These are phyloP conservation scores for Galerina sulciceps DNA, from an alignment of 768 basidiomycete species.

Conservation along the genomic window DNA sequence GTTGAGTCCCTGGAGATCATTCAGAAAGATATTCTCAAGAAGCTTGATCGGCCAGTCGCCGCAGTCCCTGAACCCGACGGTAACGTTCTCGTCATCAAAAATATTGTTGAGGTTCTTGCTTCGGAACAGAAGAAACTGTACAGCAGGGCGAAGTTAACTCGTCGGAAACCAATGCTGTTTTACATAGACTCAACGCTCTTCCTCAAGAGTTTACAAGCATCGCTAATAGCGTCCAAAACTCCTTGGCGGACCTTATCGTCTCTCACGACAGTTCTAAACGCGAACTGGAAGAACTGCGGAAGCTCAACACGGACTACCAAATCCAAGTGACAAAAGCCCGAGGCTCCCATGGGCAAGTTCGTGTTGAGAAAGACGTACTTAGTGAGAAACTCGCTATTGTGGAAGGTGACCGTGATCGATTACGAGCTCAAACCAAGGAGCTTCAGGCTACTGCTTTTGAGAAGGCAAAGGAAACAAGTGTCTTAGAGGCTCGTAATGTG, in stretches of 20 bases:
- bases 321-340: conserved; percentile 78
- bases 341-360: conserved; percentile 74
- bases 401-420: conserved; percentile 69
- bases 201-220: conserved; percentile 63
- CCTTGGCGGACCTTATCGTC: conserved; percentile 63
- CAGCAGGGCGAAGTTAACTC: conserved; percentile 53
- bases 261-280: conserved; percentile 60
- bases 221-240: conserved; percentile 58
- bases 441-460: conserved; percentile 45
- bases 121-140: conserved; percentile 50
- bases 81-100: conserved; percentile 49
- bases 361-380: conserved; percentile 81
- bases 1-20: conserved; percentile 45
- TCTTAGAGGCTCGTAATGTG: conserved; percentile 53
- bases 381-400: conserved; percentile 60
- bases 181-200: conserved; percentile 57
- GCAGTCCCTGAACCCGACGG: conserved; percentile 31
- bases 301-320: conserved; percentile 70
- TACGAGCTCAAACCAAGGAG: conserved; percentile 61
- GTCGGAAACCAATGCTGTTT: conserved; percentile 53
- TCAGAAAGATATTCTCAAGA: conserved; percentile 37
- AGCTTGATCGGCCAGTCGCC: conserved; percentile 29
- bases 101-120: conserved; percentile 50
- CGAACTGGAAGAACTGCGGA: conserved; percentile 74
- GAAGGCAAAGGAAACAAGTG: conserved; percentile 49